These are phyloP conservation scores for Coemansia sp. DNA, from an alignment of 192 early-diverging fungal genomes.

Conservation along the genomic window DNA sequence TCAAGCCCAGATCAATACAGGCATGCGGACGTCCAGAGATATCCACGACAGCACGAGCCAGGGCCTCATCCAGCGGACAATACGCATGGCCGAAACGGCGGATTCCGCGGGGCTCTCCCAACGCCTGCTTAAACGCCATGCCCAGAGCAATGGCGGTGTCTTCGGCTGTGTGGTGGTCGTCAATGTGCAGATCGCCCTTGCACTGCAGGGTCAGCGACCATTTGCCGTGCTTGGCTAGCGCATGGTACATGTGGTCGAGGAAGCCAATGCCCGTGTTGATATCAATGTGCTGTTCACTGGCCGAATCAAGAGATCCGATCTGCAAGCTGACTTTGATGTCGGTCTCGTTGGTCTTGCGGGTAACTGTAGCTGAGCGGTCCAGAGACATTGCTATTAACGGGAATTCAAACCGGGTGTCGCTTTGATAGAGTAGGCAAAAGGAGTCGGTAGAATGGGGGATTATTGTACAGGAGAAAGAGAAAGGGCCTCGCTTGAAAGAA, in stretches of 20 bases:
- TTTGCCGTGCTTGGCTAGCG: slow-evolving; percentile 92
- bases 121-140: slow-evolving; percentile 87
- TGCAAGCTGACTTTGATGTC: slow-evolving; percentile 71
- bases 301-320: slow-evolving; percentile 55
- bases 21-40: slow-evolving; percentile 93
- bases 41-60: slow-evolving; percentile 92
- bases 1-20: slow-evolving; percentile 78
- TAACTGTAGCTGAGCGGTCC: slow-evolving; percentile 54
- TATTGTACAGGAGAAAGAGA: too few relatives aligned
- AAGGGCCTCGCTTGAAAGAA: too few relatives aligned
- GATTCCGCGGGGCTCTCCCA: slow-evolving; percentile 86
- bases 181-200: slow-evolving; percentile 92
- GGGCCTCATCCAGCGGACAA: slow-evolving; percentile 95
- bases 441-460: too few relatives aligned
- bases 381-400: slow-evolving; percentile 12
- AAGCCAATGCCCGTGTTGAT: slow-evolving; percentile 95
- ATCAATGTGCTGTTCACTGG: slow-evolving; percentile 66
- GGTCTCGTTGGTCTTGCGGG: slow-evolving; percentile 93
- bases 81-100: slow-evolving; percentile 91
- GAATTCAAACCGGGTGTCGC: too few relatives aligned
- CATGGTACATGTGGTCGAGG: slow-evolving; percentile 99
- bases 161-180: slow-evolving; percentile 98
- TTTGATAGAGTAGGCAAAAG: too few relatives aligned
- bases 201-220: slow-evolving; percentile 87
- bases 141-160: slow-evolving; percentile 94